Base-by-base conservation (phyloP, 805 yeast species). In the Hanseniaspora clermontiae region DNA sequence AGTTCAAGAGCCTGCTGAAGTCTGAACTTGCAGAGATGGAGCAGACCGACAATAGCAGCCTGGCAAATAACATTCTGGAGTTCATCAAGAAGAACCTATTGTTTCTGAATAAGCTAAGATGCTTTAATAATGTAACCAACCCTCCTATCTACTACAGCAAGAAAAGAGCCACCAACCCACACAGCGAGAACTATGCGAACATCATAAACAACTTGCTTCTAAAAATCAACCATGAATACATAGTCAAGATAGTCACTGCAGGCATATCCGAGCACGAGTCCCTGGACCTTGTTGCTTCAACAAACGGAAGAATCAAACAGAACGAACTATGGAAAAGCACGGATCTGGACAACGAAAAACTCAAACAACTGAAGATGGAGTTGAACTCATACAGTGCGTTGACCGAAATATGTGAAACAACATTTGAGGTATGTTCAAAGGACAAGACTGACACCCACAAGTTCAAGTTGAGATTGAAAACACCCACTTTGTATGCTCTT, bases 81-180 rank as follows among this genome's bases (percentile, higher is more conserved):
- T 46, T 46, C 19, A 31, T 53, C 51, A n/a, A 36, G 17, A 38
- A 38, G 8, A 53, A 46, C 24, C 12, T 53, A 15, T 10, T 36
- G n/a, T 46, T 37, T 39, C 31, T 46, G 29, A 53, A 53, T 11
- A 45, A 38, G 20, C 17, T 46, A 10, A 53, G 57, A 39, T 38
- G 27, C 20, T 53, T 46, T 32, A 45, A 46, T 17, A 53, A 53
- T 32, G 17, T 46, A n/a, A 39, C 36, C n/a, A 45, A 17, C 1
- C 40, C 17, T 10, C 57, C 57, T 19, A 39, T 53, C 1, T 53
- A 53, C 15, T 46, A 46, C 10, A 46, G 43, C 19, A 53, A 53
- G 38, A 45, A 46, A 27, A 27, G 38, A 31, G 11, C 31, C 5
- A 24, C 45, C 10, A 27, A 5, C 12, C 29, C 38, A 19, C 24